Percentiles rank a stretch among this genome's conserved stretches.
phyloP scores from a whole-genome alignment of 2,329 filamentous ascomycete genomes.

The Amylocarpus encephaloides region DNA sequence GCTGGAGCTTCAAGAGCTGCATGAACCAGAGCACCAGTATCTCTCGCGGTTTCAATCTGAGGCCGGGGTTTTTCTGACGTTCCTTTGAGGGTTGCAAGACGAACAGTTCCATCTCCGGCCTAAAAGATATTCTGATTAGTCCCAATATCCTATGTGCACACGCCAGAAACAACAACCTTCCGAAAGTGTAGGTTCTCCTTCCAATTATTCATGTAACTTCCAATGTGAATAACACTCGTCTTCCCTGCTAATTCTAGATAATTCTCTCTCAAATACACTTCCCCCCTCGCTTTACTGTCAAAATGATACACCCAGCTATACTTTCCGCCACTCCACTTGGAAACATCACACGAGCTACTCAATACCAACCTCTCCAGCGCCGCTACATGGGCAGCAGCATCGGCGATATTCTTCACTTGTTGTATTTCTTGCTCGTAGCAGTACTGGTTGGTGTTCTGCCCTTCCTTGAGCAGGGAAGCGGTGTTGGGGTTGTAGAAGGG shows the following conservation, averaged over 20 bases:
- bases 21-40: conserved; percentile 21
- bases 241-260: conserved; percentile 27
- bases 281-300: conserved; percentile 33
- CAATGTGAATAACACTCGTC: conserved; percentile 32
- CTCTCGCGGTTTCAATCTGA: conserved; percentile 13
- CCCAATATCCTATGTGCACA: background rate
- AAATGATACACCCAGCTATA: conserved; percentile 36
- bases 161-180: conserved; percentile 8
- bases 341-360: conserved; percentile 33
- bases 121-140: background rate
- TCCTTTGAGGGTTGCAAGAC: conserved; percentile 23
- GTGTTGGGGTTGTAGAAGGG: conserved; percentile 20
- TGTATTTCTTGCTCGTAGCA: conserved; percentile 31
- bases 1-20: conserved; percentile 21
- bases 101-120: conserved; percentile 20
- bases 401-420: conserved; percentile 34
- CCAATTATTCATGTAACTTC: conserved; percentile 25
- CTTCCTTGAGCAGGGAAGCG: conserved; percentile 10
- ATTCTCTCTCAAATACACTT: conserved; percentile 28
- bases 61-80: conserved; percentile 17
- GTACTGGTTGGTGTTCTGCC: conserved; percentile 21
- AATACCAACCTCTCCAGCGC: conserved; percentile 36
- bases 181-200: conserved; percentile 8
- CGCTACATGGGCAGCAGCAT: conserved; percentile 31
- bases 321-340: conserved; percentile 36